phyloP scores from a whole-genome alignment of 768 basidiomycete species.

The Suillus plorans region DNA sequence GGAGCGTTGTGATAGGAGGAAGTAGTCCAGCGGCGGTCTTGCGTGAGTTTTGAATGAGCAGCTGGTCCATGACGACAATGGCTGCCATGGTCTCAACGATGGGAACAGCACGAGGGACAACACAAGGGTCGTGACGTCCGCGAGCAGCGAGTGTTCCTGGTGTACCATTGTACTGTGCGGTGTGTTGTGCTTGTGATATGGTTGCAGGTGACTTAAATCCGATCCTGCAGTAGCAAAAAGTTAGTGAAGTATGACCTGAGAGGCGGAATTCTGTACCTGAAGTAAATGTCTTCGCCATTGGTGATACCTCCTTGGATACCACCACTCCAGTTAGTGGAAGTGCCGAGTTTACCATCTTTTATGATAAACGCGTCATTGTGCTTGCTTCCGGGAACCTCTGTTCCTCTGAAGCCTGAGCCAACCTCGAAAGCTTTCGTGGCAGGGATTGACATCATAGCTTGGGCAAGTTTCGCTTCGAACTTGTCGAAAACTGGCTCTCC shows the following conservation, averaged over 20 bases:
- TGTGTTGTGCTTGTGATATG: conserved; percentile 88
- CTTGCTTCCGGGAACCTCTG: conserved; percentile 86
- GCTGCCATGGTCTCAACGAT: conserved; percentile 99
- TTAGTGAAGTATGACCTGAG: conserved; percentile 9
- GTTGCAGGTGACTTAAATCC: conserved; percentile 99
- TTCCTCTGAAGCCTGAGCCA: conserved; percentile 94
- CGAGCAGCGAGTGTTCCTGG: conserved; percentile 85
- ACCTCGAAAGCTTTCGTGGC: conserved; percentile 99
- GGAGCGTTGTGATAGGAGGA: conserved; percentile 86
- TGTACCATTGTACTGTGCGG: conserved; percentile 92
- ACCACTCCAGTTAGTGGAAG: conserved; percentile 92
- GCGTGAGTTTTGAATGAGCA: conserved; percentile 87
- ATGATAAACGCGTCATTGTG: conserved; percentile 90
- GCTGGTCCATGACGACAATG: conserved; percentile 91
- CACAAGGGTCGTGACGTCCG: conserved; percentile 96
- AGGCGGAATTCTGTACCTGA: conserved; percentile 57
- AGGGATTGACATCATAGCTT: conserved; percentile 98
- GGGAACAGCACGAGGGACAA: conserved; percentile 94
- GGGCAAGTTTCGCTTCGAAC: conserved; percentile 91
- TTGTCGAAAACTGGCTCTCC: conserved; percentile 99
- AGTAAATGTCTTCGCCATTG: conserved; percentile 97
- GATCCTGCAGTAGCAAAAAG: conserved; percentile 51
- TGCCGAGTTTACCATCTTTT: conserved; percentile 75
- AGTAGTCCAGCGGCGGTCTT: conserved; percentile 70
- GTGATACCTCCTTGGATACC: conserved; percentile 98